Conservation (phyloP, 1,284 basidiomycete genomes). For the Pseudozyma hubeiensis region DNA sequence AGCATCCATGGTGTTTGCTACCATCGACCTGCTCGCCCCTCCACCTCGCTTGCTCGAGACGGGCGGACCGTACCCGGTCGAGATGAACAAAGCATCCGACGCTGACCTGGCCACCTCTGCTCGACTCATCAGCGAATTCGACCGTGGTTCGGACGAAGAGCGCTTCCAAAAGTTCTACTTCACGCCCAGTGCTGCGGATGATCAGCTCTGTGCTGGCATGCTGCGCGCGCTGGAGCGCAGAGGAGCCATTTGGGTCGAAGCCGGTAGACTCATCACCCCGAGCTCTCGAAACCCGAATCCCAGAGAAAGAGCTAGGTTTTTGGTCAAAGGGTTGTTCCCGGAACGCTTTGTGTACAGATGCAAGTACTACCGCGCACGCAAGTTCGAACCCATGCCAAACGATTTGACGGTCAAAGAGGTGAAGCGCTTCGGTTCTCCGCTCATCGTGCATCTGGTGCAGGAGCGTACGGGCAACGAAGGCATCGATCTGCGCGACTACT, state of each 20-base stretch:
- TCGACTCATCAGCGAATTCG: slow-evolving; percentile 29
- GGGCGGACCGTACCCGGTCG: slow-evolving; percentile 37
- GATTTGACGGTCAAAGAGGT: slow-evolving; percentile 31
- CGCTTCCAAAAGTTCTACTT: slow-evolving; percentile 29
- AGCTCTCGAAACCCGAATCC: slow-evolving; percentile 35
- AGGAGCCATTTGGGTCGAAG: slow-evolving; percentile 42
- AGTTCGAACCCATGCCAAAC: slow-evolving; percentile 42
- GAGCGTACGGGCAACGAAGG: slow-evolving; percentile 35
- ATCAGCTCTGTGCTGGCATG: slow-evolving; percentile 23
- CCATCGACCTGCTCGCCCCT: slow-evolving; percentile 44
- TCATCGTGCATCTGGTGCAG: slow-evolving; percentile 25
- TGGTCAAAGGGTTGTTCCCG: slow-evolving; percentile 46
- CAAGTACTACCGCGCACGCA: slow-evolving; percentile 30
- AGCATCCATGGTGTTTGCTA: slow-evolving; percentile 36
- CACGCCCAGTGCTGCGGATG: slow-evolving; percentile 8
- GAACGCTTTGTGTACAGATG: slow-evolving; percentile 34
- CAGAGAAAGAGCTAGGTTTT: slow-evolving; percentile 23
- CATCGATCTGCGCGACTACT: slow-evolving; percentile 26
- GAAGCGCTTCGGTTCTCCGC: slow-evolving; percentile 28
- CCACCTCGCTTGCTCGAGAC: slow-evolving; percentile 36
- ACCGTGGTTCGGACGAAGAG: slow-evolving; percentile 25
- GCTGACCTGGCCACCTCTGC: slow-evolving; percentile 26
- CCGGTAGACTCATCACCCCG: slow-evolving; percentile 38
- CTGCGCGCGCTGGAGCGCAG: slow-evolving; percentile 32
- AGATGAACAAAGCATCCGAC: slow-evolving; percentile 41